Conservation (phyloP, 352 stramenopile genomes). For the Elongisporangium senticosum region DNA sequence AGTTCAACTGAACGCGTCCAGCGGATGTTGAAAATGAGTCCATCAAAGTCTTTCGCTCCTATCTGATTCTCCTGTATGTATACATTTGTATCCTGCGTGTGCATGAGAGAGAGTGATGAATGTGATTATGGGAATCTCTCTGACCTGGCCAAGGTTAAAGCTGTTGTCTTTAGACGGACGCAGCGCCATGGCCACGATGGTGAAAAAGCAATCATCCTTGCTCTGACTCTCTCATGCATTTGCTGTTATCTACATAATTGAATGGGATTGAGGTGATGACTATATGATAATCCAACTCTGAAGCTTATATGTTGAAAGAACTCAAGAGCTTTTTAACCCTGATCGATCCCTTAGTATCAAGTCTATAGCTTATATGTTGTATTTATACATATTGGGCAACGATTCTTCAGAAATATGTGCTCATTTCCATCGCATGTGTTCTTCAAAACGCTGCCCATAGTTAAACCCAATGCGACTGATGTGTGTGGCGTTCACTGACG, state of each 20-base stretch:
- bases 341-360: conserved; percentile 34
- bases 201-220: conserved; percentile 77
- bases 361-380: conserved; percentile 10
- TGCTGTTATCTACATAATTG: neutral
- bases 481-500: conserved; percentile 6
- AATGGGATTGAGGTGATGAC: conserved; percentile 58
- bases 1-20: conserved; percentile 75
- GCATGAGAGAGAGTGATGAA: conserved; percentile 56
- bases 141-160: conserved; percentile 28
- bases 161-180: conserved; percentile 7
- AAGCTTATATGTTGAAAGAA: conserved; percentile 71
- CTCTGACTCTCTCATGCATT: conserved; percentile 45
- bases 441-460: conserved; percentile 30
- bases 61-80: conserved; percentile 57
- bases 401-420: conserved; percentile 29
- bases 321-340: conserved; percentile 84
- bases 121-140: conserved; percentile 81
- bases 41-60: conserved; percentile 84
- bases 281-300: conserved; percentile 82
- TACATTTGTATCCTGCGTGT: conserved; percentile 1
- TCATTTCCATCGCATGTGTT: conserved; percentile 20
- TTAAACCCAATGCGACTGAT: conserved; percentile 4
- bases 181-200: conserved; percentile 20
- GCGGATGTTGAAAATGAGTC: conserved; percentile 49
- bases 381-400: conserved; percentile 17